Conservation (phyloP, 192 early-diverging fungal genomes). For the Cetraspora pellucida region DNA sequence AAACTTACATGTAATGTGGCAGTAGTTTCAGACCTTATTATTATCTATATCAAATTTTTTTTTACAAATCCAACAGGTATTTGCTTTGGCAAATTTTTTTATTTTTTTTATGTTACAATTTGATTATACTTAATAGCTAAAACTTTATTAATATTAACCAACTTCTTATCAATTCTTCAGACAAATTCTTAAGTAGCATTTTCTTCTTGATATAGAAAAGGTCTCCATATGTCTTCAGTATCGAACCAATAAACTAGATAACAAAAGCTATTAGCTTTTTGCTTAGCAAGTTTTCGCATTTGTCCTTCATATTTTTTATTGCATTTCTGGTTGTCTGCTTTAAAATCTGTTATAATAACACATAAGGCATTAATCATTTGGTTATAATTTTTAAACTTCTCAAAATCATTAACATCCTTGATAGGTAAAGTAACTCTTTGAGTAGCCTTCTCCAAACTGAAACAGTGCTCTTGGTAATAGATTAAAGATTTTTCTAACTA, state of each 20-base stretch:
- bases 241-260: not conserved
- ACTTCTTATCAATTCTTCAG: not conserved
- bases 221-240: not conserved
- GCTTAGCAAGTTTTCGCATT: not conserved
- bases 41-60: not conserved
- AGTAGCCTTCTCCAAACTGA: not conserved
- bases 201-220: not conserved
- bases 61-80: constrained; percentile 30
- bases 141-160: constrained; percentile 4
- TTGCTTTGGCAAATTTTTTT: constrained; percentile 2
- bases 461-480: constrained; percentile 3
- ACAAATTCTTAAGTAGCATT: constrained; percentile 1
- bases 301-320: not conserved
- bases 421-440: not conserved
- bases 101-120: not conserved
- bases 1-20: too few relatives aligned
- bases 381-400: constrained; percentile 1
- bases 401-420: constrained; percentile 6
- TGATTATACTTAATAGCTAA: not conserved
- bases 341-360: constrained; percentile 7
- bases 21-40: not conserved
- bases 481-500: not conserved
- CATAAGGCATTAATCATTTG: not conserved
- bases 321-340: not conserved
- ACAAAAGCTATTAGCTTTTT: constrained; percentile 13